Percentiles rank a stretch among this genome's conserved stretches.
Evolutionary conservation across 352 stramenopile genomes (phyloP).

Genomic region (Globisporangium sylvaticum): DNA sequence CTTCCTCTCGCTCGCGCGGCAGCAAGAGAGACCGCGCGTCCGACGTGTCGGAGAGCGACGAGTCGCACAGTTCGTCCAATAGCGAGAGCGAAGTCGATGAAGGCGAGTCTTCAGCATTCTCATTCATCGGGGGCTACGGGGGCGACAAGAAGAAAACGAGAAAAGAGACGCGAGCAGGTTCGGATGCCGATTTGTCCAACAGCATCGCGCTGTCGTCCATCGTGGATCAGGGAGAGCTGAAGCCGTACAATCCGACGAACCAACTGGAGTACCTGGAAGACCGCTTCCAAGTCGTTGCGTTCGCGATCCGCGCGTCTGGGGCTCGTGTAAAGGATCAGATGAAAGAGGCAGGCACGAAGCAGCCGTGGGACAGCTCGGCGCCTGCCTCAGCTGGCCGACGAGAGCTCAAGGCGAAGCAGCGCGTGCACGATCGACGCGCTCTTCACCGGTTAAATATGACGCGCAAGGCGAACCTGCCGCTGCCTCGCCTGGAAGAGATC

Average conservation of each 20-base stretch:
- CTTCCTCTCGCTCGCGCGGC: background rate
- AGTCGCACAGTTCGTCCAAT: background rate
- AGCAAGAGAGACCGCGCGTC: conserved; percentile 7
- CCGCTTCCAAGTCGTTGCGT: conserved; percentile 85
- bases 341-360: conserved; percentile 85
- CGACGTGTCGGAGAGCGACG: conserved; percentile 30
- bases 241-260: conserved; percentile 79
- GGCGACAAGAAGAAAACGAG: conserved; percentile 9
- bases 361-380: conserved; percentile 70
- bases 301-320: conserved; percentile 78
- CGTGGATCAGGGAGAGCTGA: conserved; percentile 54
- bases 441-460: conserved; percentile 61
- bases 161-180: conserved; percentile 17
- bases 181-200: conserved; percentile 18
- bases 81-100: conserved; percentile 22
- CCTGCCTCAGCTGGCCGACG: conserved; percentile 56
- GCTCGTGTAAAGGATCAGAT: conserved; percentile 87
- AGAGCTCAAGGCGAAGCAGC: conserved; percentile 86
- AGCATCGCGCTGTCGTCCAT: conserved; percentile 28
- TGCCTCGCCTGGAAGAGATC: conserved; percentile 77
- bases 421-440: conserved; percentile 68
- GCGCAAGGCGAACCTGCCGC: conserved; percentile 42
- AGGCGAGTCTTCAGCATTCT: conserved; percentile 47
- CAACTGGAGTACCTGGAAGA: conserved; percentile 89
- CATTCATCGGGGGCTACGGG: conserved; percentile 73